These are phyloP conservation scores for Rhodotorula sp. DNA, from an alignment of 1,284 basidiomycete species.

Conservation along the genomic window DNA sequence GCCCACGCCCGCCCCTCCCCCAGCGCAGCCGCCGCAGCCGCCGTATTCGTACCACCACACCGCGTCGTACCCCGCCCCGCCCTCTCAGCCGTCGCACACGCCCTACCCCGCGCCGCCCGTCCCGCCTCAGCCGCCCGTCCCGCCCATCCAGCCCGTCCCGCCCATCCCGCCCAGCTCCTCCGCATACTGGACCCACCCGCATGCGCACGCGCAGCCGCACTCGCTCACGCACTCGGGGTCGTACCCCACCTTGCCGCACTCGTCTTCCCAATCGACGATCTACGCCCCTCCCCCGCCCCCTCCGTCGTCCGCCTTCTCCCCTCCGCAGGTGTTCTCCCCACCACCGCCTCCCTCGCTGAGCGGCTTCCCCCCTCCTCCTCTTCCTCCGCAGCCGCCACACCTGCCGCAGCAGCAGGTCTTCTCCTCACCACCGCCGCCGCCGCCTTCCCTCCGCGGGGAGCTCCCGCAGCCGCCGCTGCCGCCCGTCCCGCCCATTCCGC, in stretches of 20 bases:
- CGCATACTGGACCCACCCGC: constrained; percentile 11
- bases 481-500: not conserved
- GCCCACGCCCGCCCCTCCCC: constrained; percentile 3
- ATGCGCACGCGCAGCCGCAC: not conserved
- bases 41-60: not conserved
- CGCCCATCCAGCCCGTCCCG: constrained; percentile 13
- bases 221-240: not conserved
- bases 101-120: not conserved
- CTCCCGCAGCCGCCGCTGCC: not conserved
- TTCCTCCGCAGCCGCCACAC: constrained; percentile 14
- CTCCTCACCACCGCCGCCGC: constrained; percentile 19
- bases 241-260: constrained; percentile 8
- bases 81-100: no score
- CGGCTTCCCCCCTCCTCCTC: not conserved
- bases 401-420: constrained; percentile 2
- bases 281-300: constrained; percentile 14
- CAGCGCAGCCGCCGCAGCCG: not conserved
- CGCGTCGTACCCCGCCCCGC: not conserved
- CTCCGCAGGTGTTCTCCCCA: not conserved
- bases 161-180: constrained; percentile 25
- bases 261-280: constrained; percentile 8
- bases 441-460: constrained; percentile 15
- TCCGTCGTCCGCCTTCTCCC: not conserved
- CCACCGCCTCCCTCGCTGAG: constrained; percentile 10
- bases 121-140: not conserved